Evolutionary conservation across 1,284 basidiomycete species (phyloP).

Genomic region (Porogramme epimiltina): DNA sequence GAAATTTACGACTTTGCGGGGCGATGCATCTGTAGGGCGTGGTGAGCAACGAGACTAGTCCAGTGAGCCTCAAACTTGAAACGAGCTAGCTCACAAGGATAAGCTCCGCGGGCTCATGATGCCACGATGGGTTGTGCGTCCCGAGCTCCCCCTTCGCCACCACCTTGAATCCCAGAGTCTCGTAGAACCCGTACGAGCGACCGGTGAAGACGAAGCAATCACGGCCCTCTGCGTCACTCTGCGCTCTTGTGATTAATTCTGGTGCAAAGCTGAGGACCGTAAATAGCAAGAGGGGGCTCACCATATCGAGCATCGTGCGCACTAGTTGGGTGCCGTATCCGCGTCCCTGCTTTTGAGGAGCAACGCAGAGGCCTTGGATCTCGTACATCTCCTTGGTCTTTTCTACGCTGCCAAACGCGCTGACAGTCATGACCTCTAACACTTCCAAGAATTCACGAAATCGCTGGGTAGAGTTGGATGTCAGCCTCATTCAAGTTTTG

Average conservation of each 20-base stretch:
- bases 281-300: not conserved
- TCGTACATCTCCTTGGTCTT: slow-evolving; percentile 1
- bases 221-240: slow-evolving; percentile 12
- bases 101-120: not conserved
- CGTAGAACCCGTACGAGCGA: slow-evolving; percentile 13
- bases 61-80: no score
- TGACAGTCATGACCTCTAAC: not conserved
- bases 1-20: no score
- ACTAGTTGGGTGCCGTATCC: slow-evolving; percentile 10
- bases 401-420: not conserved
- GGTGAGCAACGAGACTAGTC: not conserved
- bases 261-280: not conserved
- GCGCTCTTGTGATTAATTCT: not conserved
- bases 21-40: not conserved
- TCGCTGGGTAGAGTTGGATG: no score
- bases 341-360: slow-evolving; percentile 3
- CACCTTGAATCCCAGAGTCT: slow-evolving; percentile 10
- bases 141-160: slow-evolving; percentile 4
- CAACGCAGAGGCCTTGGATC: not conserved
- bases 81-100: not conserved
- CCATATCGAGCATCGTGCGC: not conserved
- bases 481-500: no score
- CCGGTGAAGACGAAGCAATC: slow-evolving; percentile 9
- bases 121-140: slow-evolving; percentile 12
- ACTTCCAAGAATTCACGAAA: no score